Conservation (phyloP, 768 basidiomycete species). For the Rhodotorula paludigena region DNA sequence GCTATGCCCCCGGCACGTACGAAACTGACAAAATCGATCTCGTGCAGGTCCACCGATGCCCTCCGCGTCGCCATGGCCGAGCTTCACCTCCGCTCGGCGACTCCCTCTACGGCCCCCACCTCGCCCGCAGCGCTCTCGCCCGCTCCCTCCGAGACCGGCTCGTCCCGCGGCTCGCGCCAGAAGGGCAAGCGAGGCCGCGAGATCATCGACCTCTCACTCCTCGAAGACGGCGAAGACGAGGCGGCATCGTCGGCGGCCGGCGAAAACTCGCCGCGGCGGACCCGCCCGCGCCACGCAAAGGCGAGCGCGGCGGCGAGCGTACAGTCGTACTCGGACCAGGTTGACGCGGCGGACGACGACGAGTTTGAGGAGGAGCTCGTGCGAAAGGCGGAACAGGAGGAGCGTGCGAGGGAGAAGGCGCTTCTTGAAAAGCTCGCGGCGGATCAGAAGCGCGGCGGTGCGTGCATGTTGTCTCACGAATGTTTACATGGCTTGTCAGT, state of each 20-base stretch:
- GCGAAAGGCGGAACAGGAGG: slow-evolving; percentile 41
- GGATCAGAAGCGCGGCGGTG: background rate
- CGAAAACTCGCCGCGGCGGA: too few species aligned
- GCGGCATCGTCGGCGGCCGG: too few species aligned
- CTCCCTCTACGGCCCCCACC: background rate
- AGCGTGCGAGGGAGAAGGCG: background rate
- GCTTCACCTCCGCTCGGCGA: background rate
- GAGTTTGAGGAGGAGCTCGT: slow-evolving; percentile 43
- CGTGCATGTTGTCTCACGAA: background rate
- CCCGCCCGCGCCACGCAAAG: too few species aligned
- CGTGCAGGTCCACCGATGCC: background rate
- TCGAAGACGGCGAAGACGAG: slow-evolving; percentile 35
- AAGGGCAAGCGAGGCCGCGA: background rate
- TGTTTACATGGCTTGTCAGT: too few species aligned
- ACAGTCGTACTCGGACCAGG: slow-evolving; percentile 9
- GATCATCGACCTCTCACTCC: background rate
- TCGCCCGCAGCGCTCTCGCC: background rate
- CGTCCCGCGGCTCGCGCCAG: slow-evolving; percentile 2
- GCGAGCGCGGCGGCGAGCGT: background rate
- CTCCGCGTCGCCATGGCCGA: background rate
- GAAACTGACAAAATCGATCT: slow-evolving; percentile 39
- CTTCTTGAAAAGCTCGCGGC: background rate
- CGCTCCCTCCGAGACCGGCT: background rate
- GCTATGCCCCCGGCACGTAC: slow-evolving; percentile 51
- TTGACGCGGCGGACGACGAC: slow-evolving; percentile 23